phyloP scores from a whole-genome alignment of 805 yeast species.

The Wickerhamiella cacticola region DNA sequence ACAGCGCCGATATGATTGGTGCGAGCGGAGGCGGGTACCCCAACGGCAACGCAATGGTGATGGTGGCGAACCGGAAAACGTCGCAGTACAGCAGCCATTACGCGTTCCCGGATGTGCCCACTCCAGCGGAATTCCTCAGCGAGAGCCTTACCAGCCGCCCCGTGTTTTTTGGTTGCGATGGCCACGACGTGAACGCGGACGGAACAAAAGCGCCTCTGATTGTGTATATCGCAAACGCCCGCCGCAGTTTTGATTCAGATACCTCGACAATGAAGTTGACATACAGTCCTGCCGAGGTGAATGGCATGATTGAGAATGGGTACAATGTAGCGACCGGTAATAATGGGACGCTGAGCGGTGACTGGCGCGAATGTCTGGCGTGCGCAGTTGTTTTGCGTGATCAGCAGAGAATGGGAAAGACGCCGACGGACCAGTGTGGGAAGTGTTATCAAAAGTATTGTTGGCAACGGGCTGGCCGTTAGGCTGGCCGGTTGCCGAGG shows the following conservation, averaged over 20 bases:
- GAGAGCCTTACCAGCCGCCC: slow-evolving; percentile 41
- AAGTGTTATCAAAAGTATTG: slow-evolving; percentile 65
- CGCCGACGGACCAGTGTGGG: slow-evolving; percentile 59
- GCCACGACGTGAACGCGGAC: slow-evolving; percentile 37
- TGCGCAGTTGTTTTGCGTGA: slow-evolving; percentile 80
- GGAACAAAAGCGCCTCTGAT: slow-evolving; percentile 49
- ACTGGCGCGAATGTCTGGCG: slow-evolving; percentile 66
- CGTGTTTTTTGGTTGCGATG: slow-evolving; percentile 70
- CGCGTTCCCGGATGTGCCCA: slow-evolving; percentile 24
- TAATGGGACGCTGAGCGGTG: slow-evolving; percentile 55
- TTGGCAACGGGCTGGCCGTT: slow-evolving; percentile 34
- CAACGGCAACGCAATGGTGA: slow-evolving; percentile 27
- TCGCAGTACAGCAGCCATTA: slow-evolving; percentile 22
- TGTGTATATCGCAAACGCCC: slow-evolving; percentile 63
- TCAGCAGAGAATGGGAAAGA: slow-evolving; percentile 53
- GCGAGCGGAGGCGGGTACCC: slow-evolving; percentile 16
- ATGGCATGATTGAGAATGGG: slow-evolving; percentile 58
- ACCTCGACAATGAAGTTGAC: slow-evolving; percentile 57
- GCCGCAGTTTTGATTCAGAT: slow-evolving; percentile 52
- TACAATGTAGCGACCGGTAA: slow-evolving; percentile 61
- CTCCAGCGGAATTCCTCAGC: slow-evolving; percentile 37
- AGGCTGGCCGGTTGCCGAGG: not conserved
- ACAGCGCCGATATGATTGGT: slow-evolving; percentile 28
- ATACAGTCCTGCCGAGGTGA: slow-evolving; percentile 47
- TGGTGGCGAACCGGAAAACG: slow-evolving; percentile 29